Percentiles rank a stretch among this genome's conserved stretches.
phyloP scores from a whole-genome alignment of 768 basidiomycete species.

The Lactifluus echinatus region DNA sequence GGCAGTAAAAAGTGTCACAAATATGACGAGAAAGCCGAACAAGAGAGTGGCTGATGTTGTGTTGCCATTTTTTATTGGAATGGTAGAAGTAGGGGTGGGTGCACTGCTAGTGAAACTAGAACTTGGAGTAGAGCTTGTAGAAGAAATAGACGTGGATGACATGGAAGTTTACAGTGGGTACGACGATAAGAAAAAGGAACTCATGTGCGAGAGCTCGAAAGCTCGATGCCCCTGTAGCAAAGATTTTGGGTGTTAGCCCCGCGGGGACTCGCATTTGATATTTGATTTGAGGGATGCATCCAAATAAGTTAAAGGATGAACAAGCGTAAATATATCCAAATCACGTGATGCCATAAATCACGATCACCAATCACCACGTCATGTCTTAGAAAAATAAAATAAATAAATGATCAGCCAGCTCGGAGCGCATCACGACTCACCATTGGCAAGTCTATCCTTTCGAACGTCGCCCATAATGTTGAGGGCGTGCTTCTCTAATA shows the following conservation, averaged over 20 bases:
- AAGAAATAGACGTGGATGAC: background rate
- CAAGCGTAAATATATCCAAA: no score
- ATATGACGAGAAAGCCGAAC: slow-evolving; percentile 3
- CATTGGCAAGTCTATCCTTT: slow-evolving; percentile 38
- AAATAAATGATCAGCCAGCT: background rate
- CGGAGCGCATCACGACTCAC: slow-evolving; percentile 21
- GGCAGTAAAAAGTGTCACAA: background rate
- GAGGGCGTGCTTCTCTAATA: slow-evolving; percentile 69
- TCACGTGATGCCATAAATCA: background rate
- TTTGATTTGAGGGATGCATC: no score
- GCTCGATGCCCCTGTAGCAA: background rate
- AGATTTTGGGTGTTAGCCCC: background rate
- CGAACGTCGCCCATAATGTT: slow-evolving; percentile 50
- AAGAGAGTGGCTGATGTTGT: background rate
- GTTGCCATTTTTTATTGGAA: background rate
- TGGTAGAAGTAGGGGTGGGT: background rate
- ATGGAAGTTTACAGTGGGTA: background rate
- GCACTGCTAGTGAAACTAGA: background rate
- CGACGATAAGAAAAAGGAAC: no score
- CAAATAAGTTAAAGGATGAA: background rate
- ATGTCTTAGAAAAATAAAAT: slow-evolving; percentile 5
- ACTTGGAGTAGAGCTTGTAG: no score
- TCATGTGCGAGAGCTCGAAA: no score
- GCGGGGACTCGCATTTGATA: background rate
- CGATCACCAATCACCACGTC: slow-evolving; percentile 10